These are phyloP conservation scores for Fusarium sp. DNA, from an alignment of 2,329 filamentous ascomycete species.

Conservation along the genomic window DNA sequence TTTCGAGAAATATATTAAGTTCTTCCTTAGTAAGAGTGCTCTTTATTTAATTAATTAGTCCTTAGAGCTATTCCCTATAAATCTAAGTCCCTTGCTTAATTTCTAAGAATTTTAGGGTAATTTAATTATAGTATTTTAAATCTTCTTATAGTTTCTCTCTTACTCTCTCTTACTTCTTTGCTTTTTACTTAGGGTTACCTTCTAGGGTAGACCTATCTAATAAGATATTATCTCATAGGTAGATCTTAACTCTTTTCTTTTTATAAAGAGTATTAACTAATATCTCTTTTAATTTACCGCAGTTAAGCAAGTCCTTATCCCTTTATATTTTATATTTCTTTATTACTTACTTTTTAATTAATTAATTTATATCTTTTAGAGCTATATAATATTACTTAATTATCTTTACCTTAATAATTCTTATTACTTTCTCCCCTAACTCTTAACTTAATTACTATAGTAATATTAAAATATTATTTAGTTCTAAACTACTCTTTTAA, in stretches of 20 bases:
- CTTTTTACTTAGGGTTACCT: background rate
- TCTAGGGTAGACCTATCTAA: background rate
- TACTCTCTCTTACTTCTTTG: rapidly evolving
- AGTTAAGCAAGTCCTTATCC: background rate
- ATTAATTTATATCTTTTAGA: background rate
- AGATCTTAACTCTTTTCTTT: background rate
- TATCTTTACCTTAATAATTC: background rate
- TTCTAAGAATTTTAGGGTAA: background rate
- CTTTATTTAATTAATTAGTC: no score
- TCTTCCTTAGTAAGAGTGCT: no score
- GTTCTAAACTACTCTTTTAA: no score
- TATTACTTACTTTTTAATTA: no score
- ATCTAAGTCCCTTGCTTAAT: background rate
- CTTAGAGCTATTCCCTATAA: no score
- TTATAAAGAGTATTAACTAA: background rate
- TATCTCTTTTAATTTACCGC: background rate
- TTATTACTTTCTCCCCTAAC: background rate
- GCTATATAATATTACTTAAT: background rate
- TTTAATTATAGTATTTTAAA: background rate
- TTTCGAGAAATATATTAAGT: no score
- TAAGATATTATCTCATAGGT: background rate
- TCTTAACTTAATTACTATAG: no score
- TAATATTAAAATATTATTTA: no score
- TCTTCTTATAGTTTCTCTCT: background rate
- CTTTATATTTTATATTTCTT: background rate